These are phyloP conservation scores for Camellia granthamiana DNA, from an alignment of 148 eudicot species.

Conservation along the genomic window DNA sequence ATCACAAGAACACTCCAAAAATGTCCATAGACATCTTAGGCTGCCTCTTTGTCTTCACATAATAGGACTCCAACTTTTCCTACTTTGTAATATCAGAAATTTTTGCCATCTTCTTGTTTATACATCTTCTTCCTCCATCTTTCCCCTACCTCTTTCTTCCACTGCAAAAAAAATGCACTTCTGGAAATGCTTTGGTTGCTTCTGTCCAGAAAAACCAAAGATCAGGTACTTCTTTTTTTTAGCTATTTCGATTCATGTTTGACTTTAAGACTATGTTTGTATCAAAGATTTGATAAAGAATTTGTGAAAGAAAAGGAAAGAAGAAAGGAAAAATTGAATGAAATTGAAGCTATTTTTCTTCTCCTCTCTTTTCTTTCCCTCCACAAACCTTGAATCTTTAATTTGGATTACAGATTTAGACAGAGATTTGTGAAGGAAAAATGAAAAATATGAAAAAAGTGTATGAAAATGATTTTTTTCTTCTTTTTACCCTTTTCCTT, in stretches of 20 bases:
- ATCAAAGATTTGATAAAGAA: background rate
- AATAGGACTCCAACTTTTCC: background rate
- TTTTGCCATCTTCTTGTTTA: slow-evolving; percentile 11
- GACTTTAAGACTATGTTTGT: background rate
- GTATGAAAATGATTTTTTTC: too few species aligned
- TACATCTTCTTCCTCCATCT: background rate
- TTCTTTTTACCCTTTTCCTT: too few species aligned
- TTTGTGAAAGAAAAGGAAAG: background rate
- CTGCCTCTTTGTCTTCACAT: slow-evolving; percentile 9
- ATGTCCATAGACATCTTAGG: background rate
- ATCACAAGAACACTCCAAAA: background rate
- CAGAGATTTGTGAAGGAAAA: too few species aligned
- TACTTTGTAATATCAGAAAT: slow-evolving; percentile 10
- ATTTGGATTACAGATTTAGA: too few species aligned
- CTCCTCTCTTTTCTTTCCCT: too few species aligned
- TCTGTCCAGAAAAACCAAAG: slow-evolving; percentile 2
- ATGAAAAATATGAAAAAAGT: too few species aligned
- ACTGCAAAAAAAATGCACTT: slow-evolving; percentile 11
- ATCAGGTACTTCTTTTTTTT: slow-evolving; percentile 19
- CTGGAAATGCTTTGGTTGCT: slow-evolving; percentile 27
- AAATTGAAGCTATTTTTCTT: too few species aligned
- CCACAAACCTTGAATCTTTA: too few species aligned
- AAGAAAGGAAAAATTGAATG: too few species aligned
- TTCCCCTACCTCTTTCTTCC: background rate
- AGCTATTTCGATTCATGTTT: background rate